phyloP scores from a whole-genome alignment of 345 rosid species.

The Isatis tinctoria region DNA sequence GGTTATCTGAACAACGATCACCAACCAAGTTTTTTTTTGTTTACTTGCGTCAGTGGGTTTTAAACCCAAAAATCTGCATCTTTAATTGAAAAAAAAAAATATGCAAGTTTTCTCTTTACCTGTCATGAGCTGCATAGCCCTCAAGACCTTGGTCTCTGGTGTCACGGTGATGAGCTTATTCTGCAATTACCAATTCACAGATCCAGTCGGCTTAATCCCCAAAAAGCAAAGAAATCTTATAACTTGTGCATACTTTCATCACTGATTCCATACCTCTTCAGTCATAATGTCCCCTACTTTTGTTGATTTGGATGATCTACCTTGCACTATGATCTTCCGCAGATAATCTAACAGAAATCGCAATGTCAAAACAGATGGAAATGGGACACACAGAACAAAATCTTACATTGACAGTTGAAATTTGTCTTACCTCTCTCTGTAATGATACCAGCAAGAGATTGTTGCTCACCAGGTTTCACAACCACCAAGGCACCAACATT shows the following conservation, averaged over 20 bases:
- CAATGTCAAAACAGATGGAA: not conserved
- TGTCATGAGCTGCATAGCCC: constrained; percentile 99
- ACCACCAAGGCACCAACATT: constrained; percentile 97
- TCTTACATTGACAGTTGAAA: not conserved
- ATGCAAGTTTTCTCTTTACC: constrained; percentile 37
- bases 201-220: not conserved
- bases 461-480: constrained; percentile 85
- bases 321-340: constrained; percentile 94
- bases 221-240: not conserved
- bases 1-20: constrained; percentile 55
- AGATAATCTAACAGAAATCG: constrained; percentile 55
- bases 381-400: not conserved
- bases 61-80: not conserved
- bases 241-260: not conserved
- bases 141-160: constrained; percentile 86
- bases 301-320: constrained; percentile 96
- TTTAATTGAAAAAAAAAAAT: not conserved
- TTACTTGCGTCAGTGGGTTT: not conserved
- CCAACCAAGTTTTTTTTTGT: not conserved
- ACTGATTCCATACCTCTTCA: constrained; percentile 62
- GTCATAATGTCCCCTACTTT: constrained; percentile 99
- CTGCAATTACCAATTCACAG: constrained; percentile 34
- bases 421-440: constrained; percentile 78
- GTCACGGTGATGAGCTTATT: constrained; percentile 92
- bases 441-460: constrained; percentile 90